A percentile compares a stretch with the other conserved stretches of the same genome.
Evolutionary conservation across 1,139 yeast species (phyloP).

Genomic region (Wickerhamomyces sp.): DNA sequence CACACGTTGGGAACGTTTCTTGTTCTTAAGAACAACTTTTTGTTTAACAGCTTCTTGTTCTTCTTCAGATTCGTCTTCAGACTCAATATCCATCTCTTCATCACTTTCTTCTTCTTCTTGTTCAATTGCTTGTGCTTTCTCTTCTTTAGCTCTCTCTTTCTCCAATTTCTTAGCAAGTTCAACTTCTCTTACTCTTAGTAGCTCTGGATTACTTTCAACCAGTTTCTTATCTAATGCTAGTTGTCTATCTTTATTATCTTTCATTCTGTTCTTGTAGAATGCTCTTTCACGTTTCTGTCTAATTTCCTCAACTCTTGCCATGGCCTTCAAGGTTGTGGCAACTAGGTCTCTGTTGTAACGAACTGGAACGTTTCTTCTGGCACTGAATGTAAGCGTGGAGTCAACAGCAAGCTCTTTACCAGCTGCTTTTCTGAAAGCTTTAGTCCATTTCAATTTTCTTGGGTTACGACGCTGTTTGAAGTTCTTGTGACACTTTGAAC

Average conservation of each 20-base stretch:
- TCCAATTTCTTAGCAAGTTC: conserved; percentile 82
- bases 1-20: conserved; percentile 37
- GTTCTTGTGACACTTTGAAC: conserved; percentile 96
- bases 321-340: conserved; percentile 88
- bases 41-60: conserved; percentile 51
- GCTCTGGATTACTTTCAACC: conserved; percentile 83
- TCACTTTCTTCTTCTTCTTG: conserved; percentile 39
- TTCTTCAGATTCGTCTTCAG: conserved; percentile 32
- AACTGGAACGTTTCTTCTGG: conserved; percentile 96
- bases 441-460: conserved; percentile 96
- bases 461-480: conserved; percentile 99
- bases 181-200: conserved; percentile 88
- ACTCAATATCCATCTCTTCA: conserved; percentile 39
- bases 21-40: conserved; percentile 76
- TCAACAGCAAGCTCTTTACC: conserved; percentile 98
- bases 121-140: conserved; percentile 43
- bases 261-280: conserved; percentile 99
- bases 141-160: conserved; percentile 58
- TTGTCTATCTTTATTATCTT: conserved; percentile 88
- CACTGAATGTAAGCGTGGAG: conserved; percentile 91
- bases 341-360: conserved; percentile 96
- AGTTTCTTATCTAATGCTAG: conserved; percentile 83
- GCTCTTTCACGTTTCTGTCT: conserved; percentile 96
- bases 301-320: conserved; percentile 94
- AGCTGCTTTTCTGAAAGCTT: conserved; percentile 98